Percentiles rank a stretch among this genome's conserved stretches.
These are phyloP conservation scores for Fusarium siculi DNA, from an alignment of 2,329 filamentous ascomycete genomes.

Conservation along the genomic window DNA sequence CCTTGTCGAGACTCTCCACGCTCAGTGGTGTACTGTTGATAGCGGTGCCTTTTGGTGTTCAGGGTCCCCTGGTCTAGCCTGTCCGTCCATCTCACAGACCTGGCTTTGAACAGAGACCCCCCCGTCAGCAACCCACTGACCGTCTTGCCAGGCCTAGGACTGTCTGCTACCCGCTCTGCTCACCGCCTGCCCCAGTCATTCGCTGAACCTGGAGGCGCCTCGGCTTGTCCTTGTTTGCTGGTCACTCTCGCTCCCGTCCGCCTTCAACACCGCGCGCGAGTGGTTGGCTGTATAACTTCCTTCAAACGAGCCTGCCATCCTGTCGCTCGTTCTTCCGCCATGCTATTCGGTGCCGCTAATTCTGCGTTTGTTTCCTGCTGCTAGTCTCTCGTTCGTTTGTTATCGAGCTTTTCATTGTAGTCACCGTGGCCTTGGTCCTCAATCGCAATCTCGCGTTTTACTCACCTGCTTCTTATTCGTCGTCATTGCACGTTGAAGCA, in stretches of 20 bases:
- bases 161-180: conserved; percentile 32
- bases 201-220: conserved; percentile 31
- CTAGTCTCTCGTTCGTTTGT: conserved; percentile 44
- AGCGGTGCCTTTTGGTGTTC: conserved; percentile 29
- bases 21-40: conserved; percentile 28
- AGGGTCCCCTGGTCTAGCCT: conserved; percentile 39
- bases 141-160: conserved; percentile 35
- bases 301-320: conserved; percentile 32
- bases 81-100: conserved; percentile 36
- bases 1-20: conserved; percentile 18
- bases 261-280: conserved; percentile 41
- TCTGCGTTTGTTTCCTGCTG: conserved; percentile 38
- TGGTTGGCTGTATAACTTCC: conserved; percentile 41
- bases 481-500: conserved; percentile 33
- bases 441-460: conserved; percentile 27
- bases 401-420: conserved; percentile 30
- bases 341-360: conserved; percentile 41
- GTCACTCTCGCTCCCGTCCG: conserved; percentile 34
- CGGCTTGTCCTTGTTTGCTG: conserved; percentile 19
- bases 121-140: conserved; percentile 32
- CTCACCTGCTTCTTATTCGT: conserved; percentile 26
- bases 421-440: conserved; percentile 29
- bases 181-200: conserved; percentile 45
- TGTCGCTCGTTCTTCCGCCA: conserved; percentile 40
- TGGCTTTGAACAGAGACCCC: conserved; percentile 24